phyloP scores from a whole-genome alignment of 2,329 filamentous ascomycete species.

The Metarhizium sp. region DNA sequence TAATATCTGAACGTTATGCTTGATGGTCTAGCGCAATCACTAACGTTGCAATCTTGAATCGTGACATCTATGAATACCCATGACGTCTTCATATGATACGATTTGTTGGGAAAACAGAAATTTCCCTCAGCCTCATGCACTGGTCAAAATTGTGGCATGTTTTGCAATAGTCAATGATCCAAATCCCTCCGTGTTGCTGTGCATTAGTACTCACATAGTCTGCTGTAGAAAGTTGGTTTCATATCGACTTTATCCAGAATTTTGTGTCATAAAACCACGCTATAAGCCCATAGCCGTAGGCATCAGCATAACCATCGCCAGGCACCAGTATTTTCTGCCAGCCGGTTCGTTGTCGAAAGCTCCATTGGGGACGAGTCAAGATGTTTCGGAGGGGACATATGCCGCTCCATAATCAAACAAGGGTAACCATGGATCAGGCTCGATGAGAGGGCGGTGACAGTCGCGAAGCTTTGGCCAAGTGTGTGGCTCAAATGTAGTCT shows the following conservation, averaged over 20 bases:
- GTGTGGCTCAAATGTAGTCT: background rate
- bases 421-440: background rate
- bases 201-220: background rate
- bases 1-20: too few species aligned
- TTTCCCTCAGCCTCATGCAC: too few species aligned
- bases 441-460: too few species aligned
- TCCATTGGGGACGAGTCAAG: background rate
- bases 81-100: too few species aligned
- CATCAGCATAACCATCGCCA: background rate
- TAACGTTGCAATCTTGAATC: too few species aligned
- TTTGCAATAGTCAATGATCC: too few species aligned
- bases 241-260: background rate
- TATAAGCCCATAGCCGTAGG: constrained; percentile 2
- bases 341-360: background rate
- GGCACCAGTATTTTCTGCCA: constrained; percentile 4
- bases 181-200: too few species aligned
- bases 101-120: too few species aligned
- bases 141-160: too few species aligned
- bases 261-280: background rate
- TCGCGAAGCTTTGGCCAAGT: too few species aligned
- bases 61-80: too few species aligned
- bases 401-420: background rate
- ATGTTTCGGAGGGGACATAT: background rate
- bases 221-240: background rate
- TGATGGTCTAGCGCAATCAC: too few species aligned